Conservation (phyloP, 257 asterid species). For the Solanum arcanum region DNA sequence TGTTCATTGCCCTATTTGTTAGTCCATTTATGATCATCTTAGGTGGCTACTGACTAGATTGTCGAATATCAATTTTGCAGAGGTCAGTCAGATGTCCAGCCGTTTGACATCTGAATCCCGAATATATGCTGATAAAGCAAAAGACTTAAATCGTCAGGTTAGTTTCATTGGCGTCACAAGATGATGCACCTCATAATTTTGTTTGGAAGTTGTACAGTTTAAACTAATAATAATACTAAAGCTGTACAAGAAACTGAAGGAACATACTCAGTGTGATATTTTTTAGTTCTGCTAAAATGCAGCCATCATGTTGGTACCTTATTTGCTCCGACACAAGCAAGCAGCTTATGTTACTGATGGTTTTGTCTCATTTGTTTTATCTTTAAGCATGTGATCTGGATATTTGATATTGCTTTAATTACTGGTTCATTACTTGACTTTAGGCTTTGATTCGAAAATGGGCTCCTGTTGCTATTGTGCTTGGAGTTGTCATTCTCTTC, state of each 20-base stretch:
- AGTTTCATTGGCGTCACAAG: slow-evolving; percentile 3
- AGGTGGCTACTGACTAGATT: not conserved
- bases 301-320: not conserved
- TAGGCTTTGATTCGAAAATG: slow-evolving; percentile 92
- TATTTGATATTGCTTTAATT: not conserved
- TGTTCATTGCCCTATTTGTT: not conserved
- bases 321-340: not conserved
- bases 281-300: not conserved
- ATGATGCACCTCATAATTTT: not conserved
- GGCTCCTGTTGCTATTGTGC: slow-evolving; percentile 88
- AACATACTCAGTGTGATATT: not conserved
- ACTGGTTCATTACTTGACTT: not conserved
- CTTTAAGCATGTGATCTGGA: not conserved
- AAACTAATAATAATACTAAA: not conserved
- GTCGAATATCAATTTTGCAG: slow-evolving; percentile 21
- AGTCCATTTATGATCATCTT: not conserved
- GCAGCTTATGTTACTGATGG: not conserved
- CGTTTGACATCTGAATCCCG: slow-evolving; percentile 93
- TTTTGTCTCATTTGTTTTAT: not conserved
- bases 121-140: slow-evolving; percentile 81
- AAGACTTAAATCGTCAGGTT: slow-evolving; percentile 94
- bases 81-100: slow-evolving; percentile 83
- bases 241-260: not conserved
- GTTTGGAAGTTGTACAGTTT: not conserved
- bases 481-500: slow-evolving; percentile 78